A percentile compares a stretch with the other conserved stretches of the same genome.
These are phyloP conservation scores for Chlamydomonas reinhardtii DNA, from an alignment of 163 green algal species.

Conservation along the genomic window DNA sequence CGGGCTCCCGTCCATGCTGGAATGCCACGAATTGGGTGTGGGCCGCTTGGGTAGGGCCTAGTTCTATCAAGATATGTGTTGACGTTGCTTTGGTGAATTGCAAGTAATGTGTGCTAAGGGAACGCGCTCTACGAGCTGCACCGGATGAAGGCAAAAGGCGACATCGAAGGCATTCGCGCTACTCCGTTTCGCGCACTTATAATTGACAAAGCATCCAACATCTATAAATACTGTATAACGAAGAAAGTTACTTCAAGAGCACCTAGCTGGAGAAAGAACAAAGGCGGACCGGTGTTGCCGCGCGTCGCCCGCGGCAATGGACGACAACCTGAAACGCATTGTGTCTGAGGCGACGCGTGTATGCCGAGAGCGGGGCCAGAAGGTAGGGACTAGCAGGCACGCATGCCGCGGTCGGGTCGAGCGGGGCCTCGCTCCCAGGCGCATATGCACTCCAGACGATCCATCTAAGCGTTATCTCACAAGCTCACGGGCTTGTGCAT, in stretches of 20 bases:
- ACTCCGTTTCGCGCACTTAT: no score
- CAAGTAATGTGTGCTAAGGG: no score
- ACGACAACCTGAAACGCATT: constrained; percentile 61
- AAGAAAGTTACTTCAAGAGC: neutral
- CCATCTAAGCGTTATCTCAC: no score
- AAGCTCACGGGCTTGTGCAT: neutral
- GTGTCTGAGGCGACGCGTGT: constrained; percentile 52
- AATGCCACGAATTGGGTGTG: no score
- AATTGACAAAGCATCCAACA: neutral
- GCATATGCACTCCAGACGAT: no score
- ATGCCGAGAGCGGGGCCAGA: constrained; percentile 39
- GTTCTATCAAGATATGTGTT: no score
- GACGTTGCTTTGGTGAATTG: no score
- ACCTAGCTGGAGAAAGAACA: neutral
- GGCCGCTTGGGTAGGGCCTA: no score
- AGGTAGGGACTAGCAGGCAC: constrained; percentile 22
- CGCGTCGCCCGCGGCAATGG: constrained; percentile 31
- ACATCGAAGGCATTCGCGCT: neutral
- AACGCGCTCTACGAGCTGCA: no score
- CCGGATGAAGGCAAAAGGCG: neutral
- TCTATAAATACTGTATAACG: no score
- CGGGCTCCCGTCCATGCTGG: neutral
- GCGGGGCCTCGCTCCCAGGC: no score
- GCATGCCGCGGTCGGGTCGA: constrained; percentile 27
- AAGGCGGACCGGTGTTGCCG: no score